Base-by-base conservation (phyloP, 2,329 filamentous ascomycete genomes). In the Verticillium zaregamsianum region DNA sequence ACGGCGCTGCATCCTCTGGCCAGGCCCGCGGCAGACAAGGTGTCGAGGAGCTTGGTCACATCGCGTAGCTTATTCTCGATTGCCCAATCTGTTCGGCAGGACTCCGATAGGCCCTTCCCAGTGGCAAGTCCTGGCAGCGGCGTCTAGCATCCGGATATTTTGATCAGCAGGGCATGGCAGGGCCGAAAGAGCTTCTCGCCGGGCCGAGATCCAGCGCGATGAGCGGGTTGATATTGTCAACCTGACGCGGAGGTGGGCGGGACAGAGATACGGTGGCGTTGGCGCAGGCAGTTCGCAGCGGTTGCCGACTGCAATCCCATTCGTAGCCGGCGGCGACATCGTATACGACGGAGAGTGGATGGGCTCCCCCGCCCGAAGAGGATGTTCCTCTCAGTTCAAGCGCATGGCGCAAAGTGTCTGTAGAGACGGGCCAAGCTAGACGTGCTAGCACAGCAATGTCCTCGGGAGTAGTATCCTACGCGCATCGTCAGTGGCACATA, bases 91-190 rank as follows among this genome's bases (percentile, higher is more conserved):
- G 45, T 52, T 52, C 45, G 45, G 45, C 45, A 14, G 12, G 45
- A 12, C 20, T 52, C 45, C 45, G 20, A 52, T 52, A 52, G 45
- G 45, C 20, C 45, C 3, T 12, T 11, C 20, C 20, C 11, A 25
- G 49, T 60, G 58, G 11, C 62, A 61, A 52, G 61, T 58, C 20
- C 55, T 39, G 23, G 61, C 60, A 3, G 55, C 56, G 15, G 28
- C 61, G 2, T 56, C n/a, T 61, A 60, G 61, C 5, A 45, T 61
- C 31, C 28, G 39, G 37, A 11, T 32, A 25, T 52, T 33, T 5
- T 32, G 39, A 23, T 59, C 57, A 45, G 35, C n/a, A 52, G 45
- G 28, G 28, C 28, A 28, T 28, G 28, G 28, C 28, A 5, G 28
- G 28, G 9, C 45, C 20, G 45, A 52, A 52, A 52, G 23, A 20